Conservation (phyloP, 208 protist genomes). For the Hexamita inflata region DNA sequence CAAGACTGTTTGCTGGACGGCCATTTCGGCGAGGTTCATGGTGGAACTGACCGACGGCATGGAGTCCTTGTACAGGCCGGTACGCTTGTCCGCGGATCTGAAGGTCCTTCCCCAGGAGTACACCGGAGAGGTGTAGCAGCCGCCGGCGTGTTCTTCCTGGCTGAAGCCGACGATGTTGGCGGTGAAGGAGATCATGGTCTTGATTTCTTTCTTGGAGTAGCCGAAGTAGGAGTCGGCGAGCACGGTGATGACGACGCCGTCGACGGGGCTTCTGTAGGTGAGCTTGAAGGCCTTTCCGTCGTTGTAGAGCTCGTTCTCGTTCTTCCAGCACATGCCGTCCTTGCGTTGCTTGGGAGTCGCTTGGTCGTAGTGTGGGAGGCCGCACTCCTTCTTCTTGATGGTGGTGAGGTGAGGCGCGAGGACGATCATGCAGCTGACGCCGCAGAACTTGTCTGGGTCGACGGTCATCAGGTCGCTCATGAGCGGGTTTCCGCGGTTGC, state of each 20-base stretch:
- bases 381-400: conserved; percentile 42
- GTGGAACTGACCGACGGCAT: no score
- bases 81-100: background rate
- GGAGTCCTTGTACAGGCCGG: background rate
- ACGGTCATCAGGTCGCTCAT: conserved; percentile 37
- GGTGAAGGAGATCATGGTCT: conserved; percentile 43
- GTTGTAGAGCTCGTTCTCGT: conserved; percentile 47
- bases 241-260: conserved; percentile 42
- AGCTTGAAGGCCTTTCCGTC: conserved; percentile 47
- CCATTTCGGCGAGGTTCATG: conserved; percentile 21
- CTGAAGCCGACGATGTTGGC: conserved; percentile 40
- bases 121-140: conserved; percentile 31
- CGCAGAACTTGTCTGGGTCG: conserved; percentile 38
- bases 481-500: conserved; percentile 45
- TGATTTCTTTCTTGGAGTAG: conserved; percentile 51
- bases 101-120: conserved; percentile 37
- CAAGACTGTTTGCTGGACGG: background rate
- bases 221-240: conserved; percentile 51
- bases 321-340: conserved; percentile 45
- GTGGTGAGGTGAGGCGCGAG: conserved; percentile 42
- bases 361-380: conserved; percentile 43
- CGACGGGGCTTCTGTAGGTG: conserved; percentile 2
- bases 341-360: conserved; percentile 39
- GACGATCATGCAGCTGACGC: conserved; percentile 43
- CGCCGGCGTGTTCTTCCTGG: conserved; percentile 49